Percentiles rank a stretch among this genome's conserved stretches.
Evolutionary conservation across 192 early-diverging fungal species (phyloP).

Genomic region (Gryganskiella cystojenkinii): DNA sequence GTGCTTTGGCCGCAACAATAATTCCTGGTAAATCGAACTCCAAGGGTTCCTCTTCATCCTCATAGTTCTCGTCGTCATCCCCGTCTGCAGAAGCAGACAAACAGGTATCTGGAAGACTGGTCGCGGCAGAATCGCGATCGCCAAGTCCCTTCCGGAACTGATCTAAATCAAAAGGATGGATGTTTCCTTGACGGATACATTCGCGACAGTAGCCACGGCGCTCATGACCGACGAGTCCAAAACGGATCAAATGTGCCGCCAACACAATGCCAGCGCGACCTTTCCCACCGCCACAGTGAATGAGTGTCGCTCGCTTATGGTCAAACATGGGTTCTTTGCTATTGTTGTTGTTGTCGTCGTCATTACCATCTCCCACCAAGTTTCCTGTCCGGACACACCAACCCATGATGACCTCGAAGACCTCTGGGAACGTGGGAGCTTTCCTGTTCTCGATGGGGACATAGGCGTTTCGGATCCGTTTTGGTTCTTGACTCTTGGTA

Average conservation of each 20-base stretch:
- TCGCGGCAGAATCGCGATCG: constrained; percentile 8
- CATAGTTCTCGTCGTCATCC: constrained; percentile 1
- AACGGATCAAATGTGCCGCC: constrained; percentile 42
- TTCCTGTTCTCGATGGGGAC: constrained; percentile 50
- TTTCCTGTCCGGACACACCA: constrained; percentile 35
- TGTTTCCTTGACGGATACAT: constrained; percentile 19
- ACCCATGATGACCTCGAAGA: constrained; percentile 47
- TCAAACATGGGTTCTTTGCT: neutral
- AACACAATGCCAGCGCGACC: constrained; percentile 47
- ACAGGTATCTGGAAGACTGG: constrained; percentile 22
- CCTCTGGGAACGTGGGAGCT: constrained; percentile 38
- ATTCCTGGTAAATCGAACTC: neutral
- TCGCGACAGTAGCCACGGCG: constrained; percentile 29
- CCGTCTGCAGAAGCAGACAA: neutral
- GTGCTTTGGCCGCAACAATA: constrained; percentile 12
- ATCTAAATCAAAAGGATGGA: constrained; percentile 36
- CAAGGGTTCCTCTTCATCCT: constrained; percentile 7
- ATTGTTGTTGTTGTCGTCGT: neutral
- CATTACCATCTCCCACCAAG: neutral
- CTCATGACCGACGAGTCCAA: constrained; percentile 39
- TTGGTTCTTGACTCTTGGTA: neutral
- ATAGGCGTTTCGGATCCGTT: constrained; percentile 37
- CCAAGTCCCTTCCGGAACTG: constrained; percentile 34
- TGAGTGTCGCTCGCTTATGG: constrained; percentile 36
- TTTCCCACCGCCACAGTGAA: constrained; percentile 50